These are phyloP conservation scores for Cutaneotrichosporon daszewskae DNA, from an alignment of 1,284 basidiomycete species.

Conservation along the genomic window DNA sequence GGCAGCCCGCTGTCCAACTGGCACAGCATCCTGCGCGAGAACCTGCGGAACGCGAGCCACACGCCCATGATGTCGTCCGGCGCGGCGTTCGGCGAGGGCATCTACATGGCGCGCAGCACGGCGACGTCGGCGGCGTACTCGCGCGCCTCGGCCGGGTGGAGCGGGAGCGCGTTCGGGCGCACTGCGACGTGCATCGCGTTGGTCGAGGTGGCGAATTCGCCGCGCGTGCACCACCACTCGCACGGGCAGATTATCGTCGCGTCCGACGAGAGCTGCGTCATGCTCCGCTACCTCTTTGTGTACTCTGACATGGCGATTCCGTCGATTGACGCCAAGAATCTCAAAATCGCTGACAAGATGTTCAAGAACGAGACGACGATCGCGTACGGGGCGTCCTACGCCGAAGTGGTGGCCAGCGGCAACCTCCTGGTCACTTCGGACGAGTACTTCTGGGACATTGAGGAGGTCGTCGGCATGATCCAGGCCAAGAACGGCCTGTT, in stretches of 20 bases:
- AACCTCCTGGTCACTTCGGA: conserved; percentile 9
- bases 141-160: background rate
- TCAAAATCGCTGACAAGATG: background rate
- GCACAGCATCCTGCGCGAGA: conserved; percentile 15
- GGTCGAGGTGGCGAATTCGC: conserved; percentile 11
- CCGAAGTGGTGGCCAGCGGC: conserved; percentile 1
- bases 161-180: background rate
- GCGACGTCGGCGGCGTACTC: background rate
- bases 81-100: conserved; percentile 5
- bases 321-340: background rate
- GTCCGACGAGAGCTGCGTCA: conserved; percentile 10
- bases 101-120: conserved; percentile 1
- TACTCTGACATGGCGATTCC: conserved; percentile 1
- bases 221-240: conserved; percentile 6
- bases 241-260: conserved; percentile 2
- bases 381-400: conserved; percentile 3
- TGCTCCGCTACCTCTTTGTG: conserved; percentile 12
- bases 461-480: conserved; percentile 8
- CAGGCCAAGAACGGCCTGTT: conserved; percentile 6
- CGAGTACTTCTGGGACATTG: conserved; percentile 14
- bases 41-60: conserved; percentile 10
- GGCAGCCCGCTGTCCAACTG: conserved; percentile 8
- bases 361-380: conserved; percentile 9
- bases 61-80: conserved; percentile 7
- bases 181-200: conserved; percentile 3